phyloP scores from a whole-genome alignment of 768 basidiomycete species.

The Russula sp. region DNA sequence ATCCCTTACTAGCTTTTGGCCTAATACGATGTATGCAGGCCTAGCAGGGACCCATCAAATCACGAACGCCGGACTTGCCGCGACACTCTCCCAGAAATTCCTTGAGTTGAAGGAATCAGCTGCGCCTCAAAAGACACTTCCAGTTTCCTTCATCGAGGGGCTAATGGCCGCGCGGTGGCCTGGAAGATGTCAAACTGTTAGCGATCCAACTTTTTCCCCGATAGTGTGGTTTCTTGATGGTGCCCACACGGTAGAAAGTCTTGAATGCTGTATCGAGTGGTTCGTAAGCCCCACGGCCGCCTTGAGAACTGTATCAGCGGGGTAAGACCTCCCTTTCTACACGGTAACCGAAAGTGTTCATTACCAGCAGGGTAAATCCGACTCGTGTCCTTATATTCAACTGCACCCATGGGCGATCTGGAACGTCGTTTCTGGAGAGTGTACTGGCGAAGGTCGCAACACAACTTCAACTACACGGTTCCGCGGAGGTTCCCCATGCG shows the following conservation, averaged over 20 bases:
- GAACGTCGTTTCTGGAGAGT: constrained; percentile 60
- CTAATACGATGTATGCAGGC: constrained; percentile 46
- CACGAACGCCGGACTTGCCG: constrained; percentile 84
- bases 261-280: constrained; percentile 87
- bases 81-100: constrained; percentile 68
- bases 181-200: constrained; percentile 85
- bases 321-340: constrained; percentile 11
- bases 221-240: constrained; percentile 92
- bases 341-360: not conserved
- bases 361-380: constrained; percentile 33
- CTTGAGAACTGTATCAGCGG: constrained; percentile 36
- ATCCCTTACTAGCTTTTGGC: constrained; percentile 4
- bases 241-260: constrained; percentile 90
- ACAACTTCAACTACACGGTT: constrained; percentile 45
- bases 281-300: constrained; percentile 63
- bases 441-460: constrained; percentile 52
- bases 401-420: constrained; percentile 88
- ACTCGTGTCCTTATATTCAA: constrained; percentile 84
- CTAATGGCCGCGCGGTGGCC: constrained; percentile 81
- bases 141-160: constrained; percentile 55
- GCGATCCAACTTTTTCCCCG: constrained; percentile 50
- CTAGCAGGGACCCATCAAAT: constrained; percentile 83
- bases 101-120: constrained; percentile 41
- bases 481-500: constrained; percentile 39
- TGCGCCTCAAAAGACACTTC: constrained; percentile 41